Conservation (phyloP, 1,139 yeast species). For the Pichia sp. region DNA sequence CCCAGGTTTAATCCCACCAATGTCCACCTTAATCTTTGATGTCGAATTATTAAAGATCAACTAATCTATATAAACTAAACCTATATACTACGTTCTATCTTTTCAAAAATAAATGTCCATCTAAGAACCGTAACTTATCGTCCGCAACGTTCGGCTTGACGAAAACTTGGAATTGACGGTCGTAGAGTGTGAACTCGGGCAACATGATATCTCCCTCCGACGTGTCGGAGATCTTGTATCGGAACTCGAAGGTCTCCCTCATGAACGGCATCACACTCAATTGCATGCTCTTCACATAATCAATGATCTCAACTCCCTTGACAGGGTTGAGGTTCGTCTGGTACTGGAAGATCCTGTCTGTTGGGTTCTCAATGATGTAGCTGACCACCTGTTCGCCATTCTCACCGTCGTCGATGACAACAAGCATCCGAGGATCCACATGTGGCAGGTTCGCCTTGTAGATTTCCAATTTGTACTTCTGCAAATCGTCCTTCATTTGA, state of each 20-base stretch:
- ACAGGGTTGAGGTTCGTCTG: constrained; percentile 42
- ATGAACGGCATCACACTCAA: constrained; percentile 61
- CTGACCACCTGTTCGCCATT: constrained; percentile 34
- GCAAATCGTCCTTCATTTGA: background rate
- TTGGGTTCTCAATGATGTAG: constrained; percentile 72
- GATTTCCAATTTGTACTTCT: constrained; percentile 23
- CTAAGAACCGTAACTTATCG: constrained; percentile 17
- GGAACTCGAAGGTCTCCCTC: constrained; percentile 44
- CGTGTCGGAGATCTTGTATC: constrained; percentile 31
- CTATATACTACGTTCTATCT: background rate
- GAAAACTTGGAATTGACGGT: constrained; percentile 64
- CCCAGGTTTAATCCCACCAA: constrained; percentile 96
- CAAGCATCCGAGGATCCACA: constrained; percentile 67
- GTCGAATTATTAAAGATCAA: constrained; percentile 87
- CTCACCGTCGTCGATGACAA: constrained; percentile 30
- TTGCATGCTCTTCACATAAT: constrained; percentile 24
- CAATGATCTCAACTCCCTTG: constrained; percentile 24
- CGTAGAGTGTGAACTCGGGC: constrained; percentile 61
- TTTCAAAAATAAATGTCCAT: constrained; percentile 2
- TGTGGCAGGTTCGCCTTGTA: constrained; percentile 58
- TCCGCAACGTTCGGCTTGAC: constrained; percentile 30
- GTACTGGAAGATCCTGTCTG: constrained; percentile 65
- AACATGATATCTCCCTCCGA: constrained; percentile 35
- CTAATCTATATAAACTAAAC: constrained; percentile 30
- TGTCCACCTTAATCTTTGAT: constrained; percentile 89